These are phyloP conservation scores for Hygrophila difformis DNA, from an alignment of 257 asterid species.

Conservation along the genomic window DNA sequence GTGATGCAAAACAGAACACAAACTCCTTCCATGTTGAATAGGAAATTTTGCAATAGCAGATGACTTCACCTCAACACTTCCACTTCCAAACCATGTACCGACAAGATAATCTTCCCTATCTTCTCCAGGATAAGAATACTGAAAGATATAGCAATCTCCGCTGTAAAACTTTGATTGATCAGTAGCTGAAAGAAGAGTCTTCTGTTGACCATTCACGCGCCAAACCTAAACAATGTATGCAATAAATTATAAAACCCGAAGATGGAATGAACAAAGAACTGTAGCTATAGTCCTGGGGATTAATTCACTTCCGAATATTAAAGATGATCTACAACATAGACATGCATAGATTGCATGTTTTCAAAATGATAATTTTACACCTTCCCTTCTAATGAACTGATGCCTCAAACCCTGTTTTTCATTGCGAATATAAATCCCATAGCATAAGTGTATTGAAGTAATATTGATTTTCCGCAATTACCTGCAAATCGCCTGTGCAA, in stretches of 20 bases:
- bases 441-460: background rate
- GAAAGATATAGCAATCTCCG: constrained; percentile 81
- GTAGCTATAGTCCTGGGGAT: too few relatives aligned
- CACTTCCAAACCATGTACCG: constrained; percentile 79
- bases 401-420: constrained; percentile 8
- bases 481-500: constrained; percentile 96
- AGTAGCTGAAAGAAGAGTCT: constrained; percentile 33
- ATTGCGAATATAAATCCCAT: background rate
- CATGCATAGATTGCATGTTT: too few relatives aligned
- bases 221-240: constrained; percentile 49
- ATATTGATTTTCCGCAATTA: constrained; percentile 15
- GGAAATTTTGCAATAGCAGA: constrained; percentile 7
- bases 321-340: constrained; percentile 6
- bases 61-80: constrained; percentile 50
- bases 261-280: too few relatives aligned
- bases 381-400: background rate
- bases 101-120: constrained; percentile 59
- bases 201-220: constrained; percentile 48
- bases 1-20: too few relatives aligned
- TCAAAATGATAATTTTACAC: background rate
- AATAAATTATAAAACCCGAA: constrained; percentile 9
- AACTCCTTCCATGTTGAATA: background rate
- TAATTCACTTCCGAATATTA: background rate
- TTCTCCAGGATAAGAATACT: constrained; percentile 49
- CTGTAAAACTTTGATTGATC: constrained; percentile 55